Evolutionary conservation across 2,329 filamentous ascomycete genomes (phyloP), one percentile per base, ranked within the genome.

Genomic region (Berkeleyomyces rouxiae): DNA sequence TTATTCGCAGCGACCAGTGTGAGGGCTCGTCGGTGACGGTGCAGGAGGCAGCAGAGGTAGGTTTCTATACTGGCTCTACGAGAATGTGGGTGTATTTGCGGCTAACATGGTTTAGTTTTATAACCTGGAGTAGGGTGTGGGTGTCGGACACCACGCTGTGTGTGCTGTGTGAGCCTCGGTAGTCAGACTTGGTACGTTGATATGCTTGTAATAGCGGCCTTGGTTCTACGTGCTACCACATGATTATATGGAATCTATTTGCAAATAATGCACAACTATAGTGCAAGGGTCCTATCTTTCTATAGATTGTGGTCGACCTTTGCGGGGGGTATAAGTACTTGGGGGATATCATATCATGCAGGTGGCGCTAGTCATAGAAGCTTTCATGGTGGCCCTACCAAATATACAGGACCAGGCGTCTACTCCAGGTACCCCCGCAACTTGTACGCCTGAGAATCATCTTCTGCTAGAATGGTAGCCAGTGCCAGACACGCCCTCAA

Each of bases 1-100:
- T 96, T 70, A 84, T 97, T 68, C 83, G 87, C 66, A 76, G 78
- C 61, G 77, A 74, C 58, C 76, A 82, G 68, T 81, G 79, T 2
- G 82, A 87, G 51, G 75, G 77, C 16, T 90, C 87, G 0, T 76
- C 82, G 39, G 82, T 91, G 3, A 82, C 79, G 0, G 79, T 82
- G 60, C 83, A 88, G 53, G 86, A 91, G 68, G 90, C 87, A n/a
- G 80, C 77, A 61, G 78, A 83, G 75, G 81, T 82, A 67, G 70
- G 73, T 60, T 47, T 40, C 39, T 6, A 47, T 4, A n/a, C n/a
- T 37, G 11, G 10, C 13, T 33, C 42, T 44, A 33, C 3, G 9
- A 13, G 1, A 7, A 49, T 57, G 5, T 39, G 23, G 43, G 16
- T 46, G 3, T 3, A 11, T 46, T 46, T n/a, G 16, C 13, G 43